Conservation (phyloP, 345 rosid genomes). For the Gossypium turneri region DNA sequence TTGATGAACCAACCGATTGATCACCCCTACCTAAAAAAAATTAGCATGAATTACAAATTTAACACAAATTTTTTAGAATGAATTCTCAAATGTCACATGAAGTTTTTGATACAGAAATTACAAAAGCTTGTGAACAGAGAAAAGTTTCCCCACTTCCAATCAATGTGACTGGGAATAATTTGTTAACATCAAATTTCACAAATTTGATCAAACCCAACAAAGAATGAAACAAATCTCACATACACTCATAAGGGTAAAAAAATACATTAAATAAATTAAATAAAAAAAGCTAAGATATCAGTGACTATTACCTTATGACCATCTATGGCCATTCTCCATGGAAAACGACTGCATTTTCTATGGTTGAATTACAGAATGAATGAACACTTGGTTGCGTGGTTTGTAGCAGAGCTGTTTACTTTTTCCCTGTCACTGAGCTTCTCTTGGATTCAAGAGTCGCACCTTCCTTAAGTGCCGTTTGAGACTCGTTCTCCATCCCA, state of each 20-base stretch:
- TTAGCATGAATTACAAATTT: too few species aligned
- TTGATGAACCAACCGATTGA: too few species aligned
- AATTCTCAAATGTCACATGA: background rate
- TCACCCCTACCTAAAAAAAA: too few species aligned
- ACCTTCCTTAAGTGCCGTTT: constrained; percentile 62
- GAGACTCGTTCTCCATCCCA: constrained; percentile 73
- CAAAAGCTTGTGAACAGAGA: background rate
- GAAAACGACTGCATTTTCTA: constrained; percentile 11
- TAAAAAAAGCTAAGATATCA: background rate
- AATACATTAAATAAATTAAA: background rate
- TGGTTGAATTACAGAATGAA: constrained; percentile 10
- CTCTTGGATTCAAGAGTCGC: constrained; percentile 55
- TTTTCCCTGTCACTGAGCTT: constrained; percentile 31
- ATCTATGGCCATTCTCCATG: background rate
- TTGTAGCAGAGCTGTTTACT: constrained; percentile 11
- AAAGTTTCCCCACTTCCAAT: constrained; percentile 7
- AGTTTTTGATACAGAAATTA: too few species aligned
- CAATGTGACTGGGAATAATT: background rate
- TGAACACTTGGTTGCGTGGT: background rate
- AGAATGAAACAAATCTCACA: constrained; percentile 27
- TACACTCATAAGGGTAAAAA: background rate
- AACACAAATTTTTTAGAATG: background rate
- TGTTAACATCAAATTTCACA: constrained; percentile 18
- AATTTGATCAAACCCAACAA: constrained; percentile 29
- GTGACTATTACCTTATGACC: background rate